Percentiles rank a stretch among this genome's conserved stretches.
Evolutionary conservation across 2,329 filamentous ascomycete genomes (phyloP).

Genomic region (Penicillium sp.): DNA sequence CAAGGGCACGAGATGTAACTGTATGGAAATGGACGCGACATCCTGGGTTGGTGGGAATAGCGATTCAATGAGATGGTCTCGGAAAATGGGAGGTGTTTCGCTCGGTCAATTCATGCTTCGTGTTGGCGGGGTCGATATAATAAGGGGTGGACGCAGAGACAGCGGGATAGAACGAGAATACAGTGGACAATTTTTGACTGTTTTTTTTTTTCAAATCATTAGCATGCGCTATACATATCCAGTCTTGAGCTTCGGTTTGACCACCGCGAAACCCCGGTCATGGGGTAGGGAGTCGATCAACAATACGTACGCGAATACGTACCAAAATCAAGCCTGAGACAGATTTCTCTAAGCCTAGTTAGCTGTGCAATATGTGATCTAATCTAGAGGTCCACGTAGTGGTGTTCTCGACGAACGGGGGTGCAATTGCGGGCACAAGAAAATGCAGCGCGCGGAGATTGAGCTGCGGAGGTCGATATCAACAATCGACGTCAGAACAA

Average conservation of each 20-base stretch:
- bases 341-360: background rate
- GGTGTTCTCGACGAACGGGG: background rate
- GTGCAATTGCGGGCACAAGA: conserved; percentile 6
- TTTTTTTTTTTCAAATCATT: background rate
- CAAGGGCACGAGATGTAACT: conserved; percentile 67
- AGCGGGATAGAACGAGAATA: background rate
- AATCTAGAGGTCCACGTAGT: background rate
- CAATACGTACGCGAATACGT: background rate
- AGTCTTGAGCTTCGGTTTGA: background rate
- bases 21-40: conserved; percentile 62
- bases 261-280: background rate
- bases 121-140: conserved; percentile 1
- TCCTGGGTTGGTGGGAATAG: conserved; percentile 23
- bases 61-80: background rate
- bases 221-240: background rate
- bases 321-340: background rate
- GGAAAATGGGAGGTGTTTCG: background rate
- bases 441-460: conserved; percentile 14
- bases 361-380: background rate
- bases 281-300: background rate
- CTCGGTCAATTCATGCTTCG: conserved; percentile 22
- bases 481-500: conserved; percentile 31
- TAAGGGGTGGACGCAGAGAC: background rate
- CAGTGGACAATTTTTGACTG: background rate
- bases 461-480: conserved; percentile 25